Evolutionary conservation across 2,329 filamentous ascomycete species (phyloP), one percentile per base, ranked within the genome.

Genomic region (Colletotrichum ledebouriae): DNA sequence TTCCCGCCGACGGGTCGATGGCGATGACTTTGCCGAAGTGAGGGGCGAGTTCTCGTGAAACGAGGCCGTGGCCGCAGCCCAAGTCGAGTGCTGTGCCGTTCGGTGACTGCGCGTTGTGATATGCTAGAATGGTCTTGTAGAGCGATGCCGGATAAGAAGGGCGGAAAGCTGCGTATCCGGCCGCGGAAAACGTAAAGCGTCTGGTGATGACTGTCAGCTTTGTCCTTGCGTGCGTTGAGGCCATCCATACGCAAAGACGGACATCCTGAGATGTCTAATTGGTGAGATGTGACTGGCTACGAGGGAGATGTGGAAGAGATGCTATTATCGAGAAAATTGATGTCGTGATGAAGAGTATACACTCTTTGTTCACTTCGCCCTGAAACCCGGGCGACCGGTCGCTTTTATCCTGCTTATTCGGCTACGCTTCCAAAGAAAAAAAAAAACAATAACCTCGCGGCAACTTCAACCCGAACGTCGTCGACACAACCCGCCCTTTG

Each of bases 51-150:
- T 82, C 81, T 7, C 86, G 84, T 6, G 87, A 80, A 22, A 89
- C 83, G 58, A 87, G 79, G 22, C 88, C 89, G 69, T 89, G 88
- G 3, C 89, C 89, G 72, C 86, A 89, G 56, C 89, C 89, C n/a
- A 91, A 79, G 74, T 91, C 89, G 9, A 91, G 75, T 20, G 83
- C 72, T 3, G 75, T 77, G 9, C 78, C 76, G 4, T 66, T 60
- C 0, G 73, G 33, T 1, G 73, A 74, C 68, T 73, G 79, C 20
- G 70, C 77, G 25, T 80, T 78, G 75, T 90, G 87, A 75, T 86
- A 90, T 22, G 75, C 74, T 12, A 90, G 80, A 10, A 90, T 77
- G 17, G 79, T 83, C 59, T 81, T 80, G 77, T 85, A 89, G 34
- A 91, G 79, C 20, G 78, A 79, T 9, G 81, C 74, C 6, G 88